Percentiles rank a stretch among this genome's conserved stretches.
Conservation (phyloP, 371 early-diverging fungal genomes). For the Nosema granulosis region DNA sequence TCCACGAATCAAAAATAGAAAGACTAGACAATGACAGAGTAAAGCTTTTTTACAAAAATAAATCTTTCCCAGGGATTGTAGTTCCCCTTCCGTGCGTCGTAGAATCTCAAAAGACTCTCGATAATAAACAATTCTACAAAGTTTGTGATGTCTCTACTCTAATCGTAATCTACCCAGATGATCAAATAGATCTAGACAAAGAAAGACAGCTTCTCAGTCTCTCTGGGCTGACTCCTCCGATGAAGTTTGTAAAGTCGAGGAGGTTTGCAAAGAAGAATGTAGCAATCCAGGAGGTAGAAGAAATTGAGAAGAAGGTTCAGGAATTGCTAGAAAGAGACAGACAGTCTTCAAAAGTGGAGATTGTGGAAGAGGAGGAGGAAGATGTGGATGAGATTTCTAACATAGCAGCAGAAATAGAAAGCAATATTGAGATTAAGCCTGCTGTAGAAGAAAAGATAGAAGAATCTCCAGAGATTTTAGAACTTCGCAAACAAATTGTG, state of each 20-base stretch:
- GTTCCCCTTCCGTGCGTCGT: slow-evolving; percentile 88
- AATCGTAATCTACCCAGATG: slow-evolving; percentile 54
- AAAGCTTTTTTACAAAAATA: slow-evolving; percentile 19
- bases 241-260: slow-evolving; percentile 76
- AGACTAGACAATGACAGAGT: slow-evolving; percentile 20
- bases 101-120: slow-evolving; percentile 85
- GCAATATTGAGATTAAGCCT: slow-evolving; percentile 36
- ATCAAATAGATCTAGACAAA: slow-evolving; percentile 46
- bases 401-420: slow-evolving; percentile 62
- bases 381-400: slow-evolving; percentile 59
- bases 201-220: slow-evolving; percentile 25
- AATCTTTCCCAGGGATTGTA: slow-evolving; percentile 63
- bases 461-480: background rate
- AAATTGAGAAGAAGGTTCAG: slow-evolving; percentile 79
- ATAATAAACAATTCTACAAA: slow-evolving; percentile 87
- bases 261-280: slow-evolving; percentile 81
- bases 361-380: slow-evolving; percentile 64
- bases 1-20: slow-evolving; percentile 26
- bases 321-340: slow-evolving; percentile 76
- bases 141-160: slow-evolving; percentile 73
- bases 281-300: slow-evolving; percentile 71
- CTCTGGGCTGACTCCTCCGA: slow-evolving; percentile 78
- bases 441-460: background rate
- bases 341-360: slow-evolving; percentile 70
- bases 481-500: slow-evolving; percentile 23